Percentiles rank a stretch among this genome's conserved stretches.
These are phyloP conservation scores for Citrus trifoliata DNA, from an alignment of 345 rosid species.

Conservation along the genomic window DNA sequence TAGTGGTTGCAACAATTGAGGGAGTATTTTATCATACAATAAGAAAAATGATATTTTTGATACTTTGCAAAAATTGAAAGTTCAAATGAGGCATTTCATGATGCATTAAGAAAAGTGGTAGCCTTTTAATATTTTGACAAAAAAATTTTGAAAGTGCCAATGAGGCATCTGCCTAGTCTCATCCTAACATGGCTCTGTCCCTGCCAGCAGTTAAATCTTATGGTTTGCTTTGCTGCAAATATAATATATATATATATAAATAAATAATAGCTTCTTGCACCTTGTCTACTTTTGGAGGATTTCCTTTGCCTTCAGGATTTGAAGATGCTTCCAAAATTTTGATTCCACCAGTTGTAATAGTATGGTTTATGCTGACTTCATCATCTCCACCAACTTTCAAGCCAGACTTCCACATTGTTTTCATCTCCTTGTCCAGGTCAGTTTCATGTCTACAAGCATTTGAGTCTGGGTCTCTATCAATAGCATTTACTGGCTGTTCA, in stretches of 20 bases:
- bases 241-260: background rate
- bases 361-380: conserved; percentile 2
- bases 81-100: too few relatives aligned
- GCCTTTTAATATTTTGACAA: background rate
- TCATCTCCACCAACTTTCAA: conserved; percentile 2
- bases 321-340: conserved; percentile 15
- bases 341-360: conserved; percentile 14
- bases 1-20: background rate
- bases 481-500: conserved; percentile 12
- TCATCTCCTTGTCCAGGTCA: conserved; percentile 6
- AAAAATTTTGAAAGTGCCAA: background rate
- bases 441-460: conserved; percentile 6
- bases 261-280: conserved; percentile 15
- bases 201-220: background rate
- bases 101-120: too few relatives aligned
- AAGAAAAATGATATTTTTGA: too few relatives aligned
- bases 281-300: conserved; percentile 15
- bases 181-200: background rate
- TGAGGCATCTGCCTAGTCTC: background rate
- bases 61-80: too few relatives aligned
- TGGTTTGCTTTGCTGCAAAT: background rate
- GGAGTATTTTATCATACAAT: background rate
- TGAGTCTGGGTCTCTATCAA: conserved; percentile 7
- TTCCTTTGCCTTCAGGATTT: conserved; percentile 19
- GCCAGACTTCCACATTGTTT: conserved; percentile 3